Evolutionary conservation across 1,284 basidiomycete species (phyloP).

Genomic region (Phylloboletellus chloephorus): DNA sequence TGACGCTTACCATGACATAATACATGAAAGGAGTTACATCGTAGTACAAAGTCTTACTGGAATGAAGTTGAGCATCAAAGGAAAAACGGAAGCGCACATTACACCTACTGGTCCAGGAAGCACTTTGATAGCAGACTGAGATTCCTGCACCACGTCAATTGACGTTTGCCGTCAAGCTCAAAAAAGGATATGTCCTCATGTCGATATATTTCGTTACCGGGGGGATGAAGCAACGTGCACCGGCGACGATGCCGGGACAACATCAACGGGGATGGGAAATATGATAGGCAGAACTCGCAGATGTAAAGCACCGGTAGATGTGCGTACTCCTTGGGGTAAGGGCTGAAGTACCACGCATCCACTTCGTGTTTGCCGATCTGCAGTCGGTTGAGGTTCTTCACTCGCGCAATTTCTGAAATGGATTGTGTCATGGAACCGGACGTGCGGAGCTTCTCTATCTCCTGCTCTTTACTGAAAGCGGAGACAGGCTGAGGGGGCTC

Average conservation of each 20-base stretch:
- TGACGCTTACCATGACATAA: constrained; percentile 82
- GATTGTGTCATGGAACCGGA: constrained; percentile 99
- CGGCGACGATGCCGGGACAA: constrained; percentile 86
- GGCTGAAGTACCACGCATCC: constrained; percentile 99
- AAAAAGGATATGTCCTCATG: constrained; percentile 96
- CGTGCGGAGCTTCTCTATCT: constrained; percentile 97
- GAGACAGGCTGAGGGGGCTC: constrained; percentile 44
- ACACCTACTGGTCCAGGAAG: constrained; percentile 90
- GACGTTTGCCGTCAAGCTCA: constrained; percentile 96
- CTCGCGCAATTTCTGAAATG: constrained; percentile 93
- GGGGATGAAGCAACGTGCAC: constrained; percentile 92
- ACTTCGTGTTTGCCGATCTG: constrained; percentile 96
- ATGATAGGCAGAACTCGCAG: constrained; percentile 97
- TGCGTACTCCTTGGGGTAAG: constrained; percentile 97
- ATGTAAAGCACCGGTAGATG: constrained; percentile 93
- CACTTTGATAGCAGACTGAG: constrained; percentile 95
- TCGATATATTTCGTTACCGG: constrained; percentile 98
- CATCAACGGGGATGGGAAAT: constrained; percentile 85
- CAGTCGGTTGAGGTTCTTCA: constrained; percentile 96
- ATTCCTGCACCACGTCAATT: constrained; percentile 96
- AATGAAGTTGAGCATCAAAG: constrained; percentile 20
- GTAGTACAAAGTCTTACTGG: constrained; percentile 96
- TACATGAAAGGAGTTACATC: constrained; percentile 99
- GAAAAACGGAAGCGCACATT: constrained; percentile 14
- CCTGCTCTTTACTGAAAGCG: constrained; percentile 90